Evolutionary conservation across 2,329 filamentous ascomycete species (phyloP), one percentile per base, ranked within the genome.

Genomic region (Ceratocystis papillata): DNA sequence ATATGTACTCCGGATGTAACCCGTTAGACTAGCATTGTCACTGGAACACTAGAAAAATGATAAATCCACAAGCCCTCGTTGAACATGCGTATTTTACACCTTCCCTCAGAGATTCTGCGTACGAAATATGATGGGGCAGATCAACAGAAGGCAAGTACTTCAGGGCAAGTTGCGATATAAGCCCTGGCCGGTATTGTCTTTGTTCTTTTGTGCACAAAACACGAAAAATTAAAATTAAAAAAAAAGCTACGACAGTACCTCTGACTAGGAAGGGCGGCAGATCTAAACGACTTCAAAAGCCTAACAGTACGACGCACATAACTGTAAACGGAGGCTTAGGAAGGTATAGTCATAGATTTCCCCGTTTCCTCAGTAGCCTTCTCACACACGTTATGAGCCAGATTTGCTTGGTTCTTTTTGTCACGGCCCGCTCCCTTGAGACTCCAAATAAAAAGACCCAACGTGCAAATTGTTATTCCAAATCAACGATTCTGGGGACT

Each of bases 171-270:
- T 25, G 17, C n/a, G 15, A 59, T 59, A 25, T 33, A 33, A 59
- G 55, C 55, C 55, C 55, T 59, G 55, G 28, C 22, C 4, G n/a
- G 12, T 33, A 22, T 20, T 48, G 17, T 41, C n/a, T 25, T 28
- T 53, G 48, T 37, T 59, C 17, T 37, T 20, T 6, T 20, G 55
- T 30, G 22, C 55, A 59, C 55, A 59, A 59, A 59, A 59, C 55
- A 33, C 5, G 48, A 53, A 53, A 12, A 53, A 28, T 53, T 22
- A 10, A 12, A 25, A 4, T 53, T 5, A 12, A 25, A 10, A 20
- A 25, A 28, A 53, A 53, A 53, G 7, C 48, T 25, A 25, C 48
- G 12, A 25, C 46, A 33, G 30, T 33, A 33, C 30, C 30, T 33
- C 5, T 50, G 48, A 28, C 15, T 12, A 15, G 10, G 48, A 28